Conservation (phyloP, 176 grass and related monocot species). For the Lolium rigidum region DNA sequence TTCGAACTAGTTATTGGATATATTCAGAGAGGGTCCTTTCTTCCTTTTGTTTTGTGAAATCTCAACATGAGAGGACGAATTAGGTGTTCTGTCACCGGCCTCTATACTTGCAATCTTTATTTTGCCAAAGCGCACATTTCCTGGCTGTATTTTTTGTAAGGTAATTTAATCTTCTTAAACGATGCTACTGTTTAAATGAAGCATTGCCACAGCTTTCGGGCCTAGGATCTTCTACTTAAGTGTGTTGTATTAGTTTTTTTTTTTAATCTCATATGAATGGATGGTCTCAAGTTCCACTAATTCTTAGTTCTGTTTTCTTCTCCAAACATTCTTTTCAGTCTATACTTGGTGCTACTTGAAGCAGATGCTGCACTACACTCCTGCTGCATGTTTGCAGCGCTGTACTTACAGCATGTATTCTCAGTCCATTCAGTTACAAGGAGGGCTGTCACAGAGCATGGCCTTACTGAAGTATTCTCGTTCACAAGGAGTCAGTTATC, state of each 20-base stretch:
- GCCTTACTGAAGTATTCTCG: conserved; percentile 27
- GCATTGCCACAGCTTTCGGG: background rate
- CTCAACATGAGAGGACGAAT: no score
- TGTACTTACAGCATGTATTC: conserved; percentile 48
- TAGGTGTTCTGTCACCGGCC: background rate
- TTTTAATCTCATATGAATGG: background rate
- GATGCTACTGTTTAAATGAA: background rate
- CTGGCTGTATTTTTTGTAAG: background rate
- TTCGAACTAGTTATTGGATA: background rate
- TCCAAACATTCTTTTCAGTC: conserved; percentile 34
- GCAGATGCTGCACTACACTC: conserved; percentile 46
- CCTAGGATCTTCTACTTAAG: background rate
- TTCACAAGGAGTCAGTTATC: conserved; percentile 27
- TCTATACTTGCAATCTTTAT: background rate
- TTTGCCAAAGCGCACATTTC: background rate
- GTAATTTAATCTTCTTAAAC: background rate
- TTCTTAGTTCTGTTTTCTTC: background rate
- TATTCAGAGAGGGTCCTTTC: background rate
- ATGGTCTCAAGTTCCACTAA: background rate
- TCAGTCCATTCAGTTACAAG: conserved; percentile 48
- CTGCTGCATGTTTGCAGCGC: conserved; percentile 40
- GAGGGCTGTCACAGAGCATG: conserved; percentile 29
- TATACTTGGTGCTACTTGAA: conserved; percentile 6
- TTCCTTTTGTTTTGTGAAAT: background rate
- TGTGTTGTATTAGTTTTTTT: background rate